phyloP scores from a whole-genome alignment of 768 basidiomycete genomes.

The Dentipellis sp. region DNA sequence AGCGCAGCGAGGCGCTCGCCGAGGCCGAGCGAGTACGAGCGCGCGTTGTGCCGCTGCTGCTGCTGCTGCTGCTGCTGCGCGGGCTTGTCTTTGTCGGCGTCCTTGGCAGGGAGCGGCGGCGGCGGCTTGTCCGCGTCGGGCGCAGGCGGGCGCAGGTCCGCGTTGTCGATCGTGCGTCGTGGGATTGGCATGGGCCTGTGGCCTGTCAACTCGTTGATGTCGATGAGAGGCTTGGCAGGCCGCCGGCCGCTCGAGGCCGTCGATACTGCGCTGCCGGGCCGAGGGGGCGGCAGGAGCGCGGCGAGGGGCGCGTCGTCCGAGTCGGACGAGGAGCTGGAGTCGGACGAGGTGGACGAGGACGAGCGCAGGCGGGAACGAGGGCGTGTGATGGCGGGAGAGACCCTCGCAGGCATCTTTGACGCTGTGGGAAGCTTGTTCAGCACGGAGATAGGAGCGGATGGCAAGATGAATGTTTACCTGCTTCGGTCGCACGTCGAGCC shows the following conservation, averaged over 20 bases:
- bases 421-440: too few relatives aligned
- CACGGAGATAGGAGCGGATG: too few relatives aligned
- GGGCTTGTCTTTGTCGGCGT: not conserved
- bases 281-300: constrained; percentile 46
- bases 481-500: constrained; percentile 38
- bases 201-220: constrained; percentile 16
- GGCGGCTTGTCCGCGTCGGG: constrained; percentile 1
- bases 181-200: not conserved
- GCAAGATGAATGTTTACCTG: constrained; percentile 2
- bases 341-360: constrained; percentile 14
- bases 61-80: not conserved
- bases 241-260: constrained; percentile 21
- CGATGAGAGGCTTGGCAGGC: constrained; percentile 36
- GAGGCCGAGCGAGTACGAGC: constrained; percentile 9
- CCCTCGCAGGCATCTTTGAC: too few relatives aligned
- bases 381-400: not conserved
- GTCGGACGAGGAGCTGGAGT: constrained; percentile 34
- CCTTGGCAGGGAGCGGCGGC: not conserved
- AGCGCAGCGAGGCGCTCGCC: constrained; percentile 10
- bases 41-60: not conserved
- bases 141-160: not conserved
- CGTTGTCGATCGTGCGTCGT: not conserved
- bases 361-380: constrained; percentile 13
- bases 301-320: constrained; percentile 58
- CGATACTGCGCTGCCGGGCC: constrained; percentile 52